A percentile compares a stretch with the other conserved stretches of the same genome.
These are phyloP conservation scores for Yamadazyma atlantica DNA, from an alignment of 1,139 yeast species.

Conservation along the genomic window DNA sequence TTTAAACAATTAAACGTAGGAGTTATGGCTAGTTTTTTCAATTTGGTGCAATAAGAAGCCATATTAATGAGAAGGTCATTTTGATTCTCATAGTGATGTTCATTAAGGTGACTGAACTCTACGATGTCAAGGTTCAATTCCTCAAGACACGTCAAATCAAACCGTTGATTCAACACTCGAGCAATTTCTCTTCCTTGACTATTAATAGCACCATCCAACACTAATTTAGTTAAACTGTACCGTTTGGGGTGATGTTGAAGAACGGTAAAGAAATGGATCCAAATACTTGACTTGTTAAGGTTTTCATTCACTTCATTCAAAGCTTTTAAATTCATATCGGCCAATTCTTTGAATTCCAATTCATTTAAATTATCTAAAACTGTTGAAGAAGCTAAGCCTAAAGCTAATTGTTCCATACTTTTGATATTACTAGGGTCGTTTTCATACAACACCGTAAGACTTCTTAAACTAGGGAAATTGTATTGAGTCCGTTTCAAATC, in stretches of 20 bases:
- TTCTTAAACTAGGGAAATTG: conserved; percentile 7
- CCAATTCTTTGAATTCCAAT: conserved; percentile 12
- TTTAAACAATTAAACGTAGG: conserved; percentile 16
- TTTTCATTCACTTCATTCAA: conserved; percentile 11
- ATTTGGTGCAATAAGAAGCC: conserved; percentile 1
- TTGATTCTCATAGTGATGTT: conserved; percentile 10
- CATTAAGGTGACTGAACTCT: conserved; percentile 16
- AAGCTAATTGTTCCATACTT: conserved; percentile 7
- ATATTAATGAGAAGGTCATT: conserved; percentile 9
- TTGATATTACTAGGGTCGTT: conserved; percentile 5
- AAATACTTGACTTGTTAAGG: conserved; percentile 6
- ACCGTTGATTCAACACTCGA: conserved; percentile 3
- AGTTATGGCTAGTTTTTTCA: conserved; percentile 6
- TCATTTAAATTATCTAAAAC: conserved; percentile 4
- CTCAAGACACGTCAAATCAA: conserved; percentile 7
- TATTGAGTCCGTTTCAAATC: not conserved
- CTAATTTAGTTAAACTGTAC: conserved; percentile 1
- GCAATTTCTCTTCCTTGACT: conserved; percentile 5
- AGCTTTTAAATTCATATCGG: conserved; percentile 6
- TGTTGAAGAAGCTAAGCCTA: not conserved
- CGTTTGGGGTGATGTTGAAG: conserved; percentile 2
- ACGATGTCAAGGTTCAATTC: conserved; percentile 7
- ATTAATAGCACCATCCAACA: conserved; percentile 14
- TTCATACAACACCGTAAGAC: conserved; percentile 10
- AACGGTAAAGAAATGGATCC: conserved; percentile 12